A percentile compares a stretch with the other conserved stretches of the same genome.
Conservation (phyloP, 2,329 filamentous ascomycete genomes). For the Bipolaris gigantea region DNA sequence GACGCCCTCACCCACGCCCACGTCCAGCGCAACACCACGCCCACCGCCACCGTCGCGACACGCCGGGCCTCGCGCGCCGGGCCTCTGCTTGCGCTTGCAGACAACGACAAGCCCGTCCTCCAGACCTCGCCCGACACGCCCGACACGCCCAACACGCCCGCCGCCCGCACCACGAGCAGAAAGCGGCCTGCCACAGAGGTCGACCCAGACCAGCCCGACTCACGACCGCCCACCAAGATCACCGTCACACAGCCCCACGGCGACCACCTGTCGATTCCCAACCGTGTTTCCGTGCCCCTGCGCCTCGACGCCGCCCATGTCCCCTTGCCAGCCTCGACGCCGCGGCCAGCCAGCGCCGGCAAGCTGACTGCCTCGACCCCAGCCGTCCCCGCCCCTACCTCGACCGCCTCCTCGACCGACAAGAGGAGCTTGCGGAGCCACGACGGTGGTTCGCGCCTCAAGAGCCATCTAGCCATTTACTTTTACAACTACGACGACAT, state of each 20-base stretch:
- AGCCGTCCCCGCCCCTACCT: constrained; percentile 23
- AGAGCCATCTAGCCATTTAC: constrained; percentile 88
- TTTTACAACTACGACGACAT: constrained; percentile 95
- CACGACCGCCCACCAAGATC: constrained; percentile 48
- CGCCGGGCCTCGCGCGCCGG: constrained; percentile 33
- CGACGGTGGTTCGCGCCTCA: constrained; percentile 77
- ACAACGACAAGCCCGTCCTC: constrained; percentile 25
- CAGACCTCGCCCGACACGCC: constrained; percentile 13
- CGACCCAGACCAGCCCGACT: constrained; percentile 28
- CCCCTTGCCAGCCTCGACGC: constrained; percentile 36
- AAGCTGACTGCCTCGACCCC: constrained; percentile 24
- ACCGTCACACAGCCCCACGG: constrained; percentile 49
- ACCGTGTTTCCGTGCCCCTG: constrained; percentile 46
- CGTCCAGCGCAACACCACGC: constrained; percentile 17
- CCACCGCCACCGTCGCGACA: constrained; percentile 30
- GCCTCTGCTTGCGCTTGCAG: constrained; percentile 25
- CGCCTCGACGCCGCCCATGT: constrained; percentile 39
- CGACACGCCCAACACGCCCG: constrained; percentile 10
- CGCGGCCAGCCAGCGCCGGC: constrained; percentile 31
- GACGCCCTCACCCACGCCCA: constrained; percentile 24
- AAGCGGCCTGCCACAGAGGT: constrained; percentile 37
- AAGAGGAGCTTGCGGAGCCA: constrained; percentile 82
- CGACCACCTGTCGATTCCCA: constrained; percentile 47
- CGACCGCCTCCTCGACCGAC: constrained; percentile 49
- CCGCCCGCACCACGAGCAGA: constrained; percentile 29